Percentiles rank a stretch among this genome's conserved stretches.
phyloP scores from a whole-genome alignment of 768 basidiomycete species.

The Cyclocybe cylindracea region DNA sequence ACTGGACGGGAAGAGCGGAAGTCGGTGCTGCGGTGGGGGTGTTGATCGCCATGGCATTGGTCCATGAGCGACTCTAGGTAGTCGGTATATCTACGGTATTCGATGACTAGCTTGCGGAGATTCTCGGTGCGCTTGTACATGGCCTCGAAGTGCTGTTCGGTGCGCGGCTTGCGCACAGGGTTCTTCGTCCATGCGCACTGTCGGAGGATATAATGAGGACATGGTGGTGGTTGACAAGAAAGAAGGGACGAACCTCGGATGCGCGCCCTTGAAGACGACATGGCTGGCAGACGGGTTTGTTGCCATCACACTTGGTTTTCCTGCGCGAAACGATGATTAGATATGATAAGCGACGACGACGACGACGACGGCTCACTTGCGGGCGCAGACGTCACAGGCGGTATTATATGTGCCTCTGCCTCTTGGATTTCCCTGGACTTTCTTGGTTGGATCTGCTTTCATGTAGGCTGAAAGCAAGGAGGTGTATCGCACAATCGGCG shows the following conservation, averaged over 20 bases:
- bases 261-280: slow-evolving; percentile 38
- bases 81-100: slow-evolving; percentile 39
- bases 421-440: slow-evolving; percentile 15
- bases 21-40: slow-evolving; percentile 12
- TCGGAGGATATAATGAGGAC: background rate
- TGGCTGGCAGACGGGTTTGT: slow-evolving; percentile 42
- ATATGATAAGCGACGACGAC: slow-evolving; percentile 9
- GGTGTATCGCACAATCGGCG: no score
- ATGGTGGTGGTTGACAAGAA: background rate
- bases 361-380: slow-evolving; percentile 33
- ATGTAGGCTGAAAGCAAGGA: slow-evolving; percentile 4
- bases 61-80: slow-evolving; percentile 44
- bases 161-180: slow-evolving; percentile 40
- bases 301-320: slow-evolving; percentile 49
- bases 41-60: slow-evolving; percentile 39
- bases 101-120: slow-evolving; percentile 35
- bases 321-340: slow-evolving; percentile 21
- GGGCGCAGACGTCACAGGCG: slow-evolving; percentile 25
- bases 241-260: slow-evolving; percentile 32
- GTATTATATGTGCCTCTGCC: slow-evolving; percentile 24
- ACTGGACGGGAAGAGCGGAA: slow-evolving; percentile 22
- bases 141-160: slow-evolving; percentile 47
- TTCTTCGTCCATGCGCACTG: slow-evolving; percentile 49
- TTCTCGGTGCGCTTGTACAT: slow-evolving; percentile 41
- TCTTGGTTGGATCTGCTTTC: slow-evolving; percentile 18